Conservation (phyloP, 148 eudicot genomes). For the Vaccinium darrowii region DNA sequence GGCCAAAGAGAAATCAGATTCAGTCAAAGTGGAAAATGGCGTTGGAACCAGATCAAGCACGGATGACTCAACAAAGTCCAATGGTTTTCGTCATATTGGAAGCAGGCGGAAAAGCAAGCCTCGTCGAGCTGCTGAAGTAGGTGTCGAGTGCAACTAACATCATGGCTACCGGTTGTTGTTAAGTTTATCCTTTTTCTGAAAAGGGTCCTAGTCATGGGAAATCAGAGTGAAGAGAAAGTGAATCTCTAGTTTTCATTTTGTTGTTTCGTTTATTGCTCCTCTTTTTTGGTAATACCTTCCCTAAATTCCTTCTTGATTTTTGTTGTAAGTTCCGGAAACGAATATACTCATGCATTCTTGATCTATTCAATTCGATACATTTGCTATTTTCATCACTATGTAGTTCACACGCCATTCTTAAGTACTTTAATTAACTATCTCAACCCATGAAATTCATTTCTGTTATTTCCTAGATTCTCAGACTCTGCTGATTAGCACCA, state of each 20-base stretch:
- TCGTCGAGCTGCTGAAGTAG: conserved; percentile 82
- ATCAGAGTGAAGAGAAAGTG: conserved; percentile 7
- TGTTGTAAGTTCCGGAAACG: conserved; percentile 3
- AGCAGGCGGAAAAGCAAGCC: conserved; percentile 83
- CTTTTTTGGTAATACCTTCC: conserved; percentile 18
- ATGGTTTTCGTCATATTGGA: conserved; percentile 61
- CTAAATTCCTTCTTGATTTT: conserved; percentile 15
- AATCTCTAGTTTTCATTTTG: conserved; percentile 10
- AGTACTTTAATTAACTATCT: not conserved
- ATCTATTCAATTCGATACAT: conserved; percentile 12
- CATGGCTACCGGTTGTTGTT: conserved; percentile 8
- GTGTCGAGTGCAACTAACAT: conserved; percentile 54
- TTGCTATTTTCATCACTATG: not conserved
- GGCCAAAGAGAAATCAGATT: conserved; percentile 40
- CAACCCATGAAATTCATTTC: not conserved
- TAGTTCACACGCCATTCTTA: not conserved
- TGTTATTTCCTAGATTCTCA: not conserved
- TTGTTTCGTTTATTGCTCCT: conserved; percentile 16
- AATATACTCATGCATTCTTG: conserved; percentile 1
- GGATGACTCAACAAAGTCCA: conserved; percentile 44
- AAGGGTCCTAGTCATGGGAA: not conserved
- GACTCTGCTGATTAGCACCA: not conserved
- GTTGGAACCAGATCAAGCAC: conserved; percentile 39
- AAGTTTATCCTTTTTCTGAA: not conserved
- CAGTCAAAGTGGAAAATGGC: conserved; percentile 47